Conservation (phyloP, 2,329 filamentous ascomycete genomes). For the Penicillium sp. region DNA sequence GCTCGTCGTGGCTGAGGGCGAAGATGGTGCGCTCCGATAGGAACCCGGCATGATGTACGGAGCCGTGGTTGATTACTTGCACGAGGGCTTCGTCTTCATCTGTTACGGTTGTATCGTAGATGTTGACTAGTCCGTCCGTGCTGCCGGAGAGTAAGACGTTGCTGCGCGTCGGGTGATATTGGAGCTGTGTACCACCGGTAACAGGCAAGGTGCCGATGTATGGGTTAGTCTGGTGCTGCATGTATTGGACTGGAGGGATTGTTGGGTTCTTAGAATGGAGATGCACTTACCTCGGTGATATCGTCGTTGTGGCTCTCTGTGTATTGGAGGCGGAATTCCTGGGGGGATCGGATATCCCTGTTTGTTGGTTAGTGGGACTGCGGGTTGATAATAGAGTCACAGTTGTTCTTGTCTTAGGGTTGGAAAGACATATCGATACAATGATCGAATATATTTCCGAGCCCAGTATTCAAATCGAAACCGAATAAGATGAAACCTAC, state of each 20-base stretch:
- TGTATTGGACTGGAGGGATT: background rate
- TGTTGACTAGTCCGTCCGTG: slow-evolving; percentile 55
- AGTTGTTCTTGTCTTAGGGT: background rate
- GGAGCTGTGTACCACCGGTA: slow-evolving; percentile 29
- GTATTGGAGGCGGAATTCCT: slow-evolving; percentile 32
- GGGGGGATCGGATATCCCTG: slow-evolving; percentile 39
- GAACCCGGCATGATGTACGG: slow-evolving; percentile 55
- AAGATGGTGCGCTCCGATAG: slow-evolving; percentile 47
- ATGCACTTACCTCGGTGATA: slow-evolving; percentile 46
- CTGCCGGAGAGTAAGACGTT: slow-evolving; percentile 52
- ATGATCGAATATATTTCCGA: background rate
- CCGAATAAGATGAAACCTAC: slow-evolving; percentile 26
- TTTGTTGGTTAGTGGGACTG: slow-evolving; percentile 20
- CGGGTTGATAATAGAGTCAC: background rate
- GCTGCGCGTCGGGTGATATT: slow-evolving; percentile 46
- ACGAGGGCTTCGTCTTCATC: slow-evolving; percentile 56
- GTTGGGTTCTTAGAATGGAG: slow-evolving; percentile 4
- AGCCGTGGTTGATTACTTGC: slow-evolving; percentile 56
- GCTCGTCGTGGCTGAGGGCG: slow-evolving; percentile 55
- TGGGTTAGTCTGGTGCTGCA: slow-evolving; percentile 9
- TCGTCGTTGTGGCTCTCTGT: slow-evolving; percentile 49
- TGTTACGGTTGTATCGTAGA: slow-evolving; percentile 50
- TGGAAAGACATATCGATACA: background rate
- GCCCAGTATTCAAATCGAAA: background rate
- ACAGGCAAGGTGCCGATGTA: background rate